A percentile compares a stretch with the other conserved stretches of the same genome.
Conservation (phyloP, 2,329 filamentous ascomycete species). For the Phialophora expanda region DNA sequence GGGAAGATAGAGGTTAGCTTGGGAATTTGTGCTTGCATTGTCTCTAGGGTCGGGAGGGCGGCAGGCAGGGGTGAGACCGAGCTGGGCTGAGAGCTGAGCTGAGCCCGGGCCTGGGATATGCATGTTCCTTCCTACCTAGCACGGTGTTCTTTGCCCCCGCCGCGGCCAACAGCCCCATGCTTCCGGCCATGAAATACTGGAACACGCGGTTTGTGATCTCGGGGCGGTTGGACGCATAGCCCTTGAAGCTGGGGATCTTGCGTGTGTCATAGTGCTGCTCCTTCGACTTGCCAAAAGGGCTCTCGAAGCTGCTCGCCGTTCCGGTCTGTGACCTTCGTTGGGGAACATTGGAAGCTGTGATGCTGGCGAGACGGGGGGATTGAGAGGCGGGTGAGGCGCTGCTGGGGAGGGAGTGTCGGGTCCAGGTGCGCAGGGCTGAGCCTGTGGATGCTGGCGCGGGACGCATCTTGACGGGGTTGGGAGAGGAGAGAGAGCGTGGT, state of each 20-base stretch:
- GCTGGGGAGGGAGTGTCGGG: constrained; percentile 53
- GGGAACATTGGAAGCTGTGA: constrained; percentile 43
- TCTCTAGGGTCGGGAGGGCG: not conserved
- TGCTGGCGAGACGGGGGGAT: constrained; percentile 50
- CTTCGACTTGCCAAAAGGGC: constrained; percentile 57
- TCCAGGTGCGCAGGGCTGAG: constrained; percentile 67
- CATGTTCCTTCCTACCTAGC: constrained; percentile 62
- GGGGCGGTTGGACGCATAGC: constrained; percentile 76
- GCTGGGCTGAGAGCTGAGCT: not conserved
- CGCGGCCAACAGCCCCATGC: constrained; percentile 87
- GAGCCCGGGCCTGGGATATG: not conserved
- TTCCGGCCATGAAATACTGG: constrained; percentile 98
- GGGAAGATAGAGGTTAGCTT: constrained; percentile 4
- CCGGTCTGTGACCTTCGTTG: constrained; percentile 45
- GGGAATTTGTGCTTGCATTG: not conserved
- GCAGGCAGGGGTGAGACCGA: no score
- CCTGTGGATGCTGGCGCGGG: constrained; percentile 71
- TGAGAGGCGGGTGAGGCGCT: constrained; percentile 32
- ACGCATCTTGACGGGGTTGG: constrained; percentile 60
- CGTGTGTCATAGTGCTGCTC: constrained; percentile 55
- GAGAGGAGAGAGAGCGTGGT: constrained; percentile 32
- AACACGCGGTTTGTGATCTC: constrained; percentile 82
- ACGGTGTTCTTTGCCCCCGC: constrained; percentile 97
- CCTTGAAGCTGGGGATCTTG: constrained; percentile 85
- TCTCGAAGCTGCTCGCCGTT: constrained; percentile 52